Evolutionary conservation across 768 basidiomycete genomes (phyloP).

Genomic region (Leccinum rimulosum): DNA sequence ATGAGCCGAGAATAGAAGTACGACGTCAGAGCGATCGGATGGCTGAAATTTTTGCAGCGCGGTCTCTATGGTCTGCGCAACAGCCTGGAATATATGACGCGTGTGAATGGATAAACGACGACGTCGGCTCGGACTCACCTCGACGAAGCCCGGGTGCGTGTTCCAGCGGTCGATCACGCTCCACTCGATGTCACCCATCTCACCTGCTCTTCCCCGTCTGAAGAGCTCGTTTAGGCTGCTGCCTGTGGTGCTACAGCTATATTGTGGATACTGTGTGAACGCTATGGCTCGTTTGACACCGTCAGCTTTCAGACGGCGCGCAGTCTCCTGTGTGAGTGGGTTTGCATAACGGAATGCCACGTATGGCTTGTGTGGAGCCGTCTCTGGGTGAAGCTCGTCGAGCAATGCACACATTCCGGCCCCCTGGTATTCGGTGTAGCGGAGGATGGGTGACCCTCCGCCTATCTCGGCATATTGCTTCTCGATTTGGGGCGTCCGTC

Average conservation of each 20-base stretch:
- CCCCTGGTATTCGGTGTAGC: constrained; percentile 87
- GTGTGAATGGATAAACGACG: neutral
- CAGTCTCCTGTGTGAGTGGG: constrained; percentile 82
- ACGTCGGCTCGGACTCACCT: constrained; percentile 52
- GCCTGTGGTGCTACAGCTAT: constrained; percentile 97
- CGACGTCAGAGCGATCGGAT: constrained; percentile 66
- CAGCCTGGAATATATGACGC: constrained; percentile 53
- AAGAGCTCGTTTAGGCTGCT: constrained; percentile 95
- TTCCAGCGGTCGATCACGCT: constrained; percentile 99
- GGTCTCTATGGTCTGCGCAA: constrained; percentile 83
- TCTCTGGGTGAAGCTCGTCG: constrained; percentile 90
- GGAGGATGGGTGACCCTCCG: constrained; percentile 93
- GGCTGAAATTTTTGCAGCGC: constrained; percentile 78
- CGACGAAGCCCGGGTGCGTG: constrained; percentile 89
- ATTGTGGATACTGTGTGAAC: constrained; percentile 98
- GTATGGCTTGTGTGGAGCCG: constrained; percentile 95
- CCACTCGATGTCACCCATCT: constrained; percentile 77
- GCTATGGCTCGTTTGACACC: constrained; percentile 91
- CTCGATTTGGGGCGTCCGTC: constrained; percentile 91
- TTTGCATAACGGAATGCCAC: constrained; percentile 93
- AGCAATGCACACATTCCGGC: constrained; percentile 85
- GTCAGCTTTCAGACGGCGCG: constrained; percentile 82
- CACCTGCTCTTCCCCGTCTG: constrained; percentile 58
- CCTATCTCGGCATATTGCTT: constrained; percentile 93
- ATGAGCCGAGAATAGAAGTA: constrained; percentile 94